A percentile compares a stretch with the other conserved stretches of the same genome.
Conservation (phyloP, 805 yeast species). For the Starmerella cellae region DNA sequence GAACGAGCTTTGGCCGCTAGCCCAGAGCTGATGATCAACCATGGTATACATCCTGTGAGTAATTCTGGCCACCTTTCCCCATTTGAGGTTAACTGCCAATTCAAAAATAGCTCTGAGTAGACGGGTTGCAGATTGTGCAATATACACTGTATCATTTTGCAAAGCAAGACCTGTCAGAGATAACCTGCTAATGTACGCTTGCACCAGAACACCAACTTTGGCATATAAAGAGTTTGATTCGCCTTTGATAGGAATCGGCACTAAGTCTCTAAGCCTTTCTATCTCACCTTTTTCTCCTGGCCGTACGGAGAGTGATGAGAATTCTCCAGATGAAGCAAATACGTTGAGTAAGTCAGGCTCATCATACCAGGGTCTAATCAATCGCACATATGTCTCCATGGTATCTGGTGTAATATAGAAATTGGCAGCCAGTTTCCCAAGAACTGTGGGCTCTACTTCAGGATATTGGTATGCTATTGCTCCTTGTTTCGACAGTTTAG, state of each 20-base stretch:
- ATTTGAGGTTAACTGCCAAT: conserved; percentile 51
- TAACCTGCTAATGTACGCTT: conserved; percentile 71
- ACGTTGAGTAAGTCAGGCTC: conserved; percentile 65
- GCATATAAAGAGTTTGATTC: conserved; percentile 55
- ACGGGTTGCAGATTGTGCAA: conserved; percentile 88
- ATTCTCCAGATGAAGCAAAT: conserved; percentile 75
- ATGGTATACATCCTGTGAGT: conserved; percentile 59
- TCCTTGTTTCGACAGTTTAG: conserved; percentile 41
- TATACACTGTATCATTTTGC: conserved; percentile 82
- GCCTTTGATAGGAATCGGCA: conserved; percentile 82
- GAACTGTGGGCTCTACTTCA: conserved; percentile 44
- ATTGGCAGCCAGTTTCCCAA: conserved; percentile 76
- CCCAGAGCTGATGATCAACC: conserved; percentile 76
- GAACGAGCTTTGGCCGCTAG: conserved; percentile 61
- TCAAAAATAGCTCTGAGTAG: conserved; percentile 75
- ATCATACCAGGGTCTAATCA: conserved; percentile 49
- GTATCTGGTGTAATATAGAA: conserved; percentile 71
- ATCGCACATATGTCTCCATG: conserved; percentile 50
- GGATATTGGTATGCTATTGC: conserved; percentile 46
- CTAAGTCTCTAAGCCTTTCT: conserved; percentile 48
- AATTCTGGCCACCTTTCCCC: conserved; percentile 51
- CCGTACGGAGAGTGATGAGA: conserved; percentile 67
- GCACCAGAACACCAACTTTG: conserved; percentile 67
- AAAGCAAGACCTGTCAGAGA: conserved; percentile 77
- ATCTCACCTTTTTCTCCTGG: conserved; percentile 75